phyloP scores from a whole-genome alignment of 768 basidiomycete species.

The Podaxis sp. region DNA sequence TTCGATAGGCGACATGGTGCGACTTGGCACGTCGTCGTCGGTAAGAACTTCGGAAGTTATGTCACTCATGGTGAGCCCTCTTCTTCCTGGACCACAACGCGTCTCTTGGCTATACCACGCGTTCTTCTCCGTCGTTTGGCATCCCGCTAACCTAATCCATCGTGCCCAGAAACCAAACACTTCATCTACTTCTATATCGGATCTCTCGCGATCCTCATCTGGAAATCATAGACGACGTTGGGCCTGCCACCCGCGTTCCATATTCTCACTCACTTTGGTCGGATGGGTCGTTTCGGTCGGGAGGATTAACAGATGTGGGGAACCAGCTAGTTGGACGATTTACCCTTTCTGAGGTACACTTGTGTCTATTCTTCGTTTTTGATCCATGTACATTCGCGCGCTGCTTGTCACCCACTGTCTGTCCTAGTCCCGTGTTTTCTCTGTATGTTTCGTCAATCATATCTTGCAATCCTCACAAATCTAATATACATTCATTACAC shows the following conservation, averaged over 20 bases:
- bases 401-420: neutral
- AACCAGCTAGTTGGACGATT: constrained; percentile 1
- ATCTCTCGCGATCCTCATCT: constrained; percentile 88
- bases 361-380: constrained; percentile 4
- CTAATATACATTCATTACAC: constrained; percentile 10
- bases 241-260: neutral
- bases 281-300: constrained; percentile 3
- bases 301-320: constrained; percentile 3
- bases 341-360: neutral
- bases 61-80: constrained; percentile 85
- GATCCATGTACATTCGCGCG: constrained; percentile 3
- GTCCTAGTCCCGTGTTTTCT: constrained; percentile 1
- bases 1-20: constrained; percentile 90
- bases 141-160: constrained; percentile 17
- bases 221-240: constrained; percentile 70
- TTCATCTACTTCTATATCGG: constrained; percentile 99
- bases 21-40: constrained; percentile 98
- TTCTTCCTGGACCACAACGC: neutral
- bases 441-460: constrained; percentile 12
- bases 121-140: constrained; percentile 8
- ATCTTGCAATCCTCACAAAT: constrained; percentile 8
- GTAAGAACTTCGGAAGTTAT: constrained; percentile 98
- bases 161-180: constrained; percentile 83
- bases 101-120: constrained; percentile 16
- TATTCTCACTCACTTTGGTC: neutral